Base-by-base conservation (phyloP, 768 basidiomycete genomes). In the Suillus bovinus region DNA sequence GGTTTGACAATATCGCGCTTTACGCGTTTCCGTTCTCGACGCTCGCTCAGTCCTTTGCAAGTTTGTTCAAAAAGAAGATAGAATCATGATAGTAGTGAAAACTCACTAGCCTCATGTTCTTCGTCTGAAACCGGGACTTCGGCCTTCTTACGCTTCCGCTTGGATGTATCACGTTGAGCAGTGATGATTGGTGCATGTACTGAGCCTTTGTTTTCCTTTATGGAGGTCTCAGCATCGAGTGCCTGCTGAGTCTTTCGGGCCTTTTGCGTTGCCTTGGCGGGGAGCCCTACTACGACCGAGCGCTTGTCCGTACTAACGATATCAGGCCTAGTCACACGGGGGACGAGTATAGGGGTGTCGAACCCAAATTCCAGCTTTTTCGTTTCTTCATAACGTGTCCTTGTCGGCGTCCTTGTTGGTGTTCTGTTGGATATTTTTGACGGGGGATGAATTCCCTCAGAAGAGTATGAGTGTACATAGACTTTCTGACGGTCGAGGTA, bases 11-110 rank as follows among this genome's bases (percentile, higher is more conserved):
- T 85, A 3, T 79, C 81, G 24, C 82, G 82, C 68, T 85, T 90
- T 27, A 74, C 74, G 59, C 84, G 82, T 71, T 87, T 87, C 50
- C 85, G 80, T 63, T 89, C 84, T 16, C 87, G 83, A 31, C 91
- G 83, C 64, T 88, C 87, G 13, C 80, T 77, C 14, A 90, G 74
- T 60, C 90, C 90, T 93, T 46, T 27, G 24, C 13, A 29, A 29
- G 50, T 58, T 7, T 20, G 55, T 56, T 56, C 27, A 39, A 24
- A 38, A 24, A 20, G 22, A 8, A 17, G 33, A 36, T 17, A 27
- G 3, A 56, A 7, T 39, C 17, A 56, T 11, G 27, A 34, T 27
- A 31, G 27, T 46, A 34, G 57, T 50, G 27, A 47, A 42, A 4
- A 70, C 81, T 52, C 60, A 80, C 81, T 76, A 38, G 73, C 74